phyloP scores from a whole-genome alignment of 1,284 basidiomycete genomes.

The Sphagnurus paluster region DNA sequence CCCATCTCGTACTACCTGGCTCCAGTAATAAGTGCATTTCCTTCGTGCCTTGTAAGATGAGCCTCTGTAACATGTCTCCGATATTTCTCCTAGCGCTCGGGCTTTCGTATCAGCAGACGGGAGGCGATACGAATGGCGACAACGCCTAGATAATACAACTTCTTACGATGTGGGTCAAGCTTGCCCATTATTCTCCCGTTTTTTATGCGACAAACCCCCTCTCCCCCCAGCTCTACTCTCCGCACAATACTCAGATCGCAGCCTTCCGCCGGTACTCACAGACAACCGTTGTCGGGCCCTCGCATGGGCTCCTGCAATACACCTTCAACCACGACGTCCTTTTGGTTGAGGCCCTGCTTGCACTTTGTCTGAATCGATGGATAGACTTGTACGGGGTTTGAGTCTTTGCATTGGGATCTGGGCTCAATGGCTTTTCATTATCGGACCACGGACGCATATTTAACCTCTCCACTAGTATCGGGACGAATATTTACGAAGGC shows the following conservation, averaged over 20 bases:
- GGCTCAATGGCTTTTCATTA: conserved; percentile 20
- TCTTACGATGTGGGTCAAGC: conserved; percentile 55
- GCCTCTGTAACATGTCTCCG: conserved; percentile 18
- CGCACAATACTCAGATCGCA: conserved; percentile 50
- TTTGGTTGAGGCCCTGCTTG: conserved; percentile 60
- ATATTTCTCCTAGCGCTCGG: conserved; percentile 47
- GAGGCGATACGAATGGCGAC: conserved; percentile 62
- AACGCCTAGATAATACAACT: conserved; percentile 40
- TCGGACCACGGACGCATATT: conserved; percentile 19
- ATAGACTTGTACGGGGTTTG: conserved; percentile 55
- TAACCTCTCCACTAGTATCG: conserved; percentile 22
- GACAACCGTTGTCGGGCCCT: conserved; percentile 58
- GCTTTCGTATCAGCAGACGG: conserved; percentile 56
- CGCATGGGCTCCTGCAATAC: conserved; percentile 63
- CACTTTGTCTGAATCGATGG: conserved; percentile 74
- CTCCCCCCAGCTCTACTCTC: conserved; percentile 43
- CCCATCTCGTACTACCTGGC: conserved; percentile 56
- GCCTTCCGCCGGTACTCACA: conserved; percentile 54
- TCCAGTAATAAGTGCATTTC: conserved; percentile 46
- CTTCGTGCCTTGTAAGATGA: conserved; percentile 15
- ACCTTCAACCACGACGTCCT: conserved; percentile 59
- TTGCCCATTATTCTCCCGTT: conserved; percentile 8
- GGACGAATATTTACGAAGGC: conserved; percentile 19
- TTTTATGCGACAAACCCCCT: conserved; percentile 7
- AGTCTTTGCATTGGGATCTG: conserved; percentile 17